Evolutionary conservation across 2,329 filamentous ascomycete species (phyloP), one percentile per base, ranked within the genome.

Genomic region (Calonectria henricotiae): DNA sequence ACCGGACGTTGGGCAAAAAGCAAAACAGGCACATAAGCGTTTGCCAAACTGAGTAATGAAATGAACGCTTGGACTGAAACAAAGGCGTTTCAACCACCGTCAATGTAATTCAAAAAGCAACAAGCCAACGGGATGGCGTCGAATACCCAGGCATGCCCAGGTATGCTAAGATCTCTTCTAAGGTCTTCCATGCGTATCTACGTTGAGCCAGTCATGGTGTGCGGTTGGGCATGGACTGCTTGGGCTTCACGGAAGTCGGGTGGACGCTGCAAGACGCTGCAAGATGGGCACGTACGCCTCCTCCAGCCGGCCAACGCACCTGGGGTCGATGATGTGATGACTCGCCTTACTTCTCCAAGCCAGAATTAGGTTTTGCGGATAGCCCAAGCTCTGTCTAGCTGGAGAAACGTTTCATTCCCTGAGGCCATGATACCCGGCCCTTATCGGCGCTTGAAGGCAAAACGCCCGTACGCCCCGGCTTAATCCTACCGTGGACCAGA

Each of bases 401-500:
- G 17, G 32, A 20, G 51, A 58, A 58, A 58, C 35, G 51, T 58
- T 58, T 58, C 51, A 20, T 32, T 20, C 35, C 51, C 51, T 58
- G 51, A 58, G 51, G 51, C 51, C 51, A 37, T 39, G 35, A 58
- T 58, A 58, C 51, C 35, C 11, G 35, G 11, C 35, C 30, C 20
- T 58, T 58, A 58, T 58, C 51, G 51, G 51, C 51, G 51, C 51
- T 58, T 58, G 51, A 39, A 39, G 51, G 51, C 51, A 39, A 39
- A 58, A 58, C 13, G 32, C 51, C 51, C 51, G 51, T 58, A 32
- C n/a, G 51, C 51, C 51, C 51, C 51, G 51, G 39, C 39, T 58
- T 58, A 58, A 58, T 58, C 51, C 35, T 39, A 37, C 51, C 35
- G 13, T 58, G 51, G 32, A n/a, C 51, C 51, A 32, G 51, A 58